Conservation (phyloP, 2,329 filamentous ascomycete genomes). For the Cercospora sp. region DNA sequence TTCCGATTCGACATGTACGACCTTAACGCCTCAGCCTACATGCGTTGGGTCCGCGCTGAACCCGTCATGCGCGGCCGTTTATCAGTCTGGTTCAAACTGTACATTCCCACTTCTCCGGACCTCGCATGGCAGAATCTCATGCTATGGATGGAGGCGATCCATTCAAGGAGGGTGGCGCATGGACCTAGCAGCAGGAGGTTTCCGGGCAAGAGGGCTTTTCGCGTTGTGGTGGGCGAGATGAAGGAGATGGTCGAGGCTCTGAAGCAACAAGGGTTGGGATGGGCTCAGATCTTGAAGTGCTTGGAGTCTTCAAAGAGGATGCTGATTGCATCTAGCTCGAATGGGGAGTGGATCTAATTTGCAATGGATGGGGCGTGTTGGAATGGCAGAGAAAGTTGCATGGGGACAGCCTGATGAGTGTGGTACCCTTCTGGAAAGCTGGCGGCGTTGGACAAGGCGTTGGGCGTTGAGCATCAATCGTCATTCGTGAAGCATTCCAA, state of each 20-base stretch:
- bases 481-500: neutral
- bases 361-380: neutral
- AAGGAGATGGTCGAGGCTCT: slow-evolving; percentile 9
- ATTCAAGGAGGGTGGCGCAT: neutral
- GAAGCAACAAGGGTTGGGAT: slow-evolving; percentile 2
- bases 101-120: neutral
- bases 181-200: neutral
- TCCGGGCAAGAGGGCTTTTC: neutral
- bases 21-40: slow-evolving; percentile 9
- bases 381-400: neutral
- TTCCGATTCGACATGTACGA: slow-evolving; percentile 18
- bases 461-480: neutral
- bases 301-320: slow-evolving; percentile 5
- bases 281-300: neutral
- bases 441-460: neutral
- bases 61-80: neutral
- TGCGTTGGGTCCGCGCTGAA: slow-evolving; percentile 2
- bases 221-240: slow-evolving; percentile 11
- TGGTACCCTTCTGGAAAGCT: neutral
- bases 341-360: slow-evolving; percentile 39
- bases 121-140: slow-evolving; percentile 9
- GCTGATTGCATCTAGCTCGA: neutral
- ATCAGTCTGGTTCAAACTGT: slow-evolving; percentile 10
- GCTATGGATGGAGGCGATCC: slow-evolving; percentile 6
- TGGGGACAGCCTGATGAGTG: neutral